Conservation (phyloP, 176 grass and related monocot genomes). For the Triticum turgidum region DNA sequence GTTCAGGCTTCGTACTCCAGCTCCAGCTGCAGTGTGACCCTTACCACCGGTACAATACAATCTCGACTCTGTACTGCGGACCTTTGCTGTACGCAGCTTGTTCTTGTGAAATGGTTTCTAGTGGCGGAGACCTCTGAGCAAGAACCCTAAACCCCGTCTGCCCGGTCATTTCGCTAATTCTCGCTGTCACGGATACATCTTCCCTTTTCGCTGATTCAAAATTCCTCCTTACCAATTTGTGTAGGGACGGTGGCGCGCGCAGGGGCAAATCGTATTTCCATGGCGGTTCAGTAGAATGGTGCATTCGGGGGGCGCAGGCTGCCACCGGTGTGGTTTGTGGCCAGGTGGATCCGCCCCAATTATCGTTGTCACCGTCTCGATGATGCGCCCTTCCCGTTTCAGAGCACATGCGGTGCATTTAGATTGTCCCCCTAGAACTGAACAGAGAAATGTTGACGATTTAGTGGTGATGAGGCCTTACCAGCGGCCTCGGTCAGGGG, state of each 20-base stretch:
- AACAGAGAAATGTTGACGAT: conserved; percentile 39
- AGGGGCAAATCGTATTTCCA: background rate
- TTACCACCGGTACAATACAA: background rate
- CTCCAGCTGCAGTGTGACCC: background rate
- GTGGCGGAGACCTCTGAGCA: background rate
- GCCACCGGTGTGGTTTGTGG: conserved; percentile 28
- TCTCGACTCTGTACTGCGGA: background rate
- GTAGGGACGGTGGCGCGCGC: background rate
- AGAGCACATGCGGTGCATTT: conserved; percentile 17
- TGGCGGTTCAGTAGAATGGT: conserved; percentile 27
- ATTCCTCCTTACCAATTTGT: background rate
- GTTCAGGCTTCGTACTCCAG: background rate
- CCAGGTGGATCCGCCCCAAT: conserved; percentile 15
- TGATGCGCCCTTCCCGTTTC: background rate
- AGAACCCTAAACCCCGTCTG: conserved; percentile 1
- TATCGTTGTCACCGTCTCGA: background rate
- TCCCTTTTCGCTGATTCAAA: background rate
- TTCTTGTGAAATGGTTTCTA: background rate
- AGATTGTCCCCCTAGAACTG: conserved; percentile 28
- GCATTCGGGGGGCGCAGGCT: conserved; percentile 7
- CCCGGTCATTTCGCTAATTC: background rate
- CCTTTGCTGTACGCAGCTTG: background rate
- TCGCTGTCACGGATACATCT: background rate
- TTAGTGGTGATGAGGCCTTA: conserved; percentile 15
- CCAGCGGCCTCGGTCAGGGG: background rate